A percentile compares a stretch with the other conserved stretches of the same genome.
Conservation (phyloP, 148 eudicot species). For the Rhododendron griersonianum region DNA sequence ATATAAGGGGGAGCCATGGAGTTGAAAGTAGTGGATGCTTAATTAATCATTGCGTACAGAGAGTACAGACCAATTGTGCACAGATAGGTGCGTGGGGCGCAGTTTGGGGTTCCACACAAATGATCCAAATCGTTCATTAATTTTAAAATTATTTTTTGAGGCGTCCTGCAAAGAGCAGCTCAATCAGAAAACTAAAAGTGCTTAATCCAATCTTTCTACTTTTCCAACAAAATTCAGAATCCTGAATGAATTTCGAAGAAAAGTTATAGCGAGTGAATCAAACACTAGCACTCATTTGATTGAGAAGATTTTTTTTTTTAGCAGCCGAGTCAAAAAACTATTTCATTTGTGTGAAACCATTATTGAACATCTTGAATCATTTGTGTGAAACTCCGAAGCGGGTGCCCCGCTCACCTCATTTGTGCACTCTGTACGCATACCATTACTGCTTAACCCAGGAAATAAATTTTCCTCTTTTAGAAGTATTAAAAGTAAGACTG, state of each 20-base stretch:
- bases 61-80: background rate
- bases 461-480: slow-evolving; percentile 20
- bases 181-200: background rate
- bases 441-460: background rate
- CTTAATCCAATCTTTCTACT: background rate
- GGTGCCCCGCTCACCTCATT: background rate
- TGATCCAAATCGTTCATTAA: background rate
- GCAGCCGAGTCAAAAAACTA: background rate
- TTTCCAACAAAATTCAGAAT: background rate
- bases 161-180: background rate
- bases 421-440: background rate
- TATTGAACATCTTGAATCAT: background rate
- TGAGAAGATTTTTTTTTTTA: background rate
- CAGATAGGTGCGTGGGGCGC: background rate
- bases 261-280: background rate
- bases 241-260: background rate
- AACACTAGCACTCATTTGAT: too few relatives aligned
- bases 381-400: too few relatives aligned
- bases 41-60: background rate
- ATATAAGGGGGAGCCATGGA: background rate
- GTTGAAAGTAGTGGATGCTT: background rate
- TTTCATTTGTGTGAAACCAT: too few relatives aligned
- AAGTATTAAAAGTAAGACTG: slow-evolving; percentile 10
- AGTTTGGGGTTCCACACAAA: background rate
- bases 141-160: background rate